A percentile compares a stretch with the other conserved stretches of the same genome.
Evolutionary conservation across 306 rosid species (phyloP).

Genomic region (Gastrolobium bilobum): DNA sequence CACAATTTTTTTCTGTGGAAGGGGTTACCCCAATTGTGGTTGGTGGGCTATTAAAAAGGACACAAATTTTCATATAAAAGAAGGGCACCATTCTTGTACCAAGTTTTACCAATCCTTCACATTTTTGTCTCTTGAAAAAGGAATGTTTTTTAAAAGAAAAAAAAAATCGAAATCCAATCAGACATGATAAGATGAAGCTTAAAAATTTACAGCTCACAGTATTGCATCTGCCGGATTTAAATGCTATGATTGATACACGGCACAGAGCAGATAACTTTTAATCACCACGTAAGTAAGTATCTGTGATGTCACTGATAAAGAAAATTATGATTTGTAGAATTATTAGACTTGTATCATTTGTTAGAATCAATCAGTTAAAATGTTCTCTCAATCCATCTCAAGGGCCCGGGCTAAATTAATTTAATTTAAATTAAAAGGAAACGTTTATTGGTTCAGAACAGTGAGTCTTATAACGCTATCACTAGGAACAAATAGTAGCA

Average conservation of each 20-base stretch:
- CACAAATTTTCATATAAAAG: neutral
- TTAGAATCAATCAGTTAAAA: slow-evolving; percentile 46
- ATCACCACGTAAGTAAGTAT: slow-evolving; percentile 46
- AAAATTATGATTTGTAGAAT: slow-evolving; percentile 27
- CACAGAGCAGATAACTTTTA: slow-evolving; percentile 38
- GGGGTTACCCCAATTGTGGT: neutral
- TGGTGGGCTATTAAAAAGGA: neutral
- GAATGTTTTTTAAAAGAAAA: neutral
- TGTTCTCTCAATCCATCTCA: slow-evolving; percentile 51
- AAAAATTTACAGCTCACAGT: slow-evolving; percentile 52
- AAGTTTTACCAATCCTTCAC: neutral
- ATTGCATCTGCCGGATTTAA: slow-evolving; percentile 35
- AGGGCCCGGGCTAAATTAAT: slow-evolving; percentile 42
- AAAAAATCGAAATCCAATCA: neutral
- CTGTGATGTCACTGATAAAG: slow-evolving; percentile 34
- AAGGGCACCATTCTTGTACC: neutral
- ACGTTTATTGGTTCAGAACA: slow-evolving; percentile 29
- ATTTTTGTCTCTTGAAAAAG: neutral
- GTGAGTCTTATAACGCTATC: slow-evolving; percentile 38
- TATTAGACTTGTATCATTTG: slow-evolving; percentile 34
- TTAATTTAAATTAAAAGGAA: slow-evolving; percentile 16
- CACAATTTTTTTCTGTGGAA: neutral
- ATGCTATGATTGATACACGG: neutral
- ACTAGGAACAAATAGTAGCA: slow-evolving; percentile 41
- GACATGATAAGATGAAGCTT: slow-evolving; percentile 5